Evolutionary conservation across 2,329 filamentous ascomycete species (phyloP).

Genomic region (Fusarium domesticum): DNA sequence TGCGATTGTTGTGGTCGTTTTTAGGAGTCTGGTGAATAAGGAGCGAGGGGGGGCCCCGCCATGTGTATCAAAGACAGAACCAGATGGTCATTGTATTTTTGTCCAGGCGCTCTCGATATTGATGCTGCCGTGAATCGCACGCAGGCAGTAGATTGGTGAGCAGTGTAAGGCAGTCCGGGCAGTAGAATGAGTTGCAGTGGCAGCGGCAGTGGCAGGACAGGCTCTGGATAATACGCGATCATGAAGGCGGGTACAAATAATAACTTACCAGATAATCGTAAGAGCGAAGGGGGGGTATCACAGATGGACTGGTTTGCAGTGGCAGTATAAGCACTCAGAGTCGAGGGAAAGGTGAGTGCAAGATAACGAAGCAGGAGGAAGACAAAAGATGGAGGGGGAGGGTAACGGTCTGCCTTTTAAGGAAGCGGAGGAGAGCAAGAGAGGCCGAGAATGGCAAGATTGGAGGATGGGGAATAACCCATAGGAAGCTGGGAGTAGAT

Average conservation of each 20-base stretch:
- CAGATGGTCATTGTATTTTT: too few relatives aligned
- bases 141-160: too few relatives aligned
- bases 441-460: neutral
- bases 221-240: slow-evolving; percentile 2
- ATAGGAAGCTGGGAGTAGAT: slow-evolving; percentile 11
- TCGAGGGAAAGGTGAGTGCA: slow-evolving; percentile 25
- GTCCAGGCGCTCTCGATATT: too few relatives aligned
- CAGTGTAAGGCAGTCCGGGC: neutral
- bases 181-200: neutral
- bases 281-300: slow-evolving; percentile 21
- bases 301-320: slow-evolving; percentile 30
- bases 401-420: slow-evolving; percentile 28
- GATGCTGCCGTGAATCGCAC: too few relatives aligned
- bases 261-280: slow-evolving; percentile 29
- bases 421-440: slow-evolving; percentile 17
- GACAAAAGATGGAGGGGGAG: slow-evolving; percentile 17
- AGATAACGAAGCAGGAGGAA: slow-evolving; percentile 23
- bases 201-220: too few relatives aligned
- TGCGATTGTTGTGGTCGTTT: too few relatives aligned
- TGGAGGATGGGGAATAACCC: neutral
- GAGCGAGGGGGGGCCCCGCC: too few relatives aligned
- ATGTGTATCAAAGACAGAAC: too few relatives aligned
- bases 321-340: slow-evolving; percentile 19
- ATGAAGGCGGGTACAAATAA: slow-evolving; percentile 3
- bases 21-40: too few relatives aligned